Evolutionary conservation across 2,329 filamentous ascomycete species (phyloP).

Genomic region (Fulvia fulva): DNA sequence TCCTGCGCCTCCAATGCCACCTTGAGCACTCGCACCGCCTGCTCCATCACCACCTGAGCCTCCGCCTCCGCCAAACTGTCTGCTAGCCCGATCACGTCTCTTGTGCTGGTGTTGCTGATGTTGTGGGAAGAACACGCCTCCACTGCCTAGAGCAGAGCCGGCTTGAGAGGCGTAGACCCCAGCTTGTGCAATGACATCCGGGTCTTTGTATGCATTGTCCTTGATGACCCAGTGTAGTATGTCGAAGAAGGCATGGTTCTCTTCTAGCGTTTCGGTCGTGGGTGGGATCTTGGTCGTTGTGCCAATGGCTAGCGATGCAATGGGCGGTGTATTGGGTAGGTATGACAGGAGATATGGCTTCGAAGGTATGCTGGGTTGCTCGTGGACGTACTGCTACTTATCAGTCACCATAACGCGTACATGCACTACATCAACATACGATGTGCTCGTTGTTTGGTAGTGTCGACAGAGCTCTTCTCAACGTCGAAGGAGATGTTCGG

Average conservation of each 20-base stretch:
- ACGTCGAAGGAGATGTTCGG: slow-evolving; percentile 19
- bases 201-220: slow-evolving; percentile 53
- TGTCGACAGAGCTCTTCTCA: slow-evolving; percentile 36
- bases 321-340: slow-evolving; percentile 53
- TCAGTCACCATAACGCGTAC: slow-evolving; percentile 24
- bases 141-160: slow-evolving; percentile 51
- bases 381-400: slow-evolving; percentile 43
- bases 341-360: slow-evolving; percentile 51
- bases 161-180: slow-evolving; percentile 57
- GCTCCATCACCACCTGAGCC: slow-evolving; percentile 46
- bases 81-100: slow-evolving; percentile 18
- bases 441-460: slow-evolving; percentile 43
- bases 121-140: slow-evolving; percentile 47
- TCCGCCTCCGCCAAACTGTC: slow-evolving; percentile 35
- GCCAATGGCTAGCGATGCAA: slow-evolving; percentile 52
- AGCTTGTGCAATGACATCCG: slow-evolving; percentile 55
- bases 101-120: slow-evolving; percentile 23
- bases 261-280: slow-evolving; percentile 52
- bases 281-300: slow-evolving; percentile 53
- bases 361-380: slow-evolving; percentile 34
- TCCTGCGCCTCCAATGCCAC: slow-evolving; percentile 55
- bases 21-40: slow-evolving; percentile 56
- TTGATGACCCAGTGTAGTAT: slow-evolving; percentile 55
- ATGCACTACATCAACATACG: slow-evolving; percentile 26
- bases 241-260: slow-evolving; percentile 54